phyloP scores from a whole-genome alignment of 495 filamentous ascomycete genomes.

The Penicillium diatomitis region DNA sequence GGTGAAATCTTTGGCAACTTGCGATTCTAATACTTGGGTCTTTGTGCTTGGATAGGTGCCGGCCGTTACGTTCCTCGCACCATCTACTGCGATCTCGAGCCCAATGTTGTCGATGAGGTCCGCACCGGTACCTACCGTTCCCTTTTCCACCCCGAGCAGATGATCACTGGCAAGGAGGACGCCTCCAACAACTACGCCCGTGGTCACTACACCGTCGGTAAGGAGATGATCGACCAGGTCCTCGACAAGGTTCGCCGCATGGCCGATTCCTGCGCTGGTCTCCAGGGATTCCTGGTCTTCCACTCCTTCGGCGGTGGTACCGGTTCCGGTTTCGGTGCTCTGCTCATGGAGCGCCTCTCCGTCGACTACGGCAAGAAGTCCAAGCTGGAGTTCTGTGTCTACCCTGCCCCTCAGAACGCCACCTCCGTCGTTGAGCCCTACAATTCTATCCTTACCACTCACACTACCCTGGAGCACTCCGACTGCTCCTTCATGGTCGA shows the following conservation, averaged over 20 bases:
- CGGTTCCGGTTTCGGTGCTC: constrained; percentile 94
- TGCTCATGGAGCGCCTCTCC: constrained; percentile 95
- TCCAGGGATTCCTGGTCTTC: constrained; percentile 98
- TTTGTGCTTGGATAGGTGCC: constrained; percentile 53
- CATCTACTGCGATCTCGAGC: constrained; percentile 99
- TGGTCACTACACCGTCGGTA: constrained; percentile 97
- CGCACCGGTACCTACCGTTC: constrained; percentile 91
- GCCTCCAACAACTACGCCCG: constrained; percentile 99
- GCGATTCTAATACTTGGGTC: constrained; percentile 10
- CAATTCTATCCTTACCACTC: constrained; percentile 97
- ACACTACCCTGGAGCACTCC: constrained; percentile 97
- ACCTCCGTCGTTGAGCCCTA: constrained; percentile 98
- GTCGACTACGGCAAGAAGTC: constrained; percentile 99
- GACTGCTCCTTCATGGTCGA: constrained; percentile 99
- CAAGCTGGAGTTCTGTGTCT: constrained; percentile 99
- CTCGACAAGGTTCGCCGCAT: constrained; percentile 93
- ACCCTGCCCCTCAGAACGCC: constrained; percentile 91
- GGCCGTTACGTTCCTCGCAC: constrained; percentile 98
- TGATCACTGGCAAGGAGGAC: constrained; percentile 99
- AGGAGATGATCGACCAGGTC: constrained; percentile 96
- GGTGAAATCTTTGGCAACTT: background rate
- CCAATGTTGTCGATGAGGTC: constrained; percentile 99
- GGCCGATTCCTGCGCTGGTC: constrained; percentile 92
- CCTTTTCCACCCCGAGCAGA: constrained; percentile 96
- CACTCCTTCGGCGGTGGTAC: constrained; percentile 99